A percentile compares a stretch with the other conserved stretches of the same genome.
Evolutionary conservation across 2,329 filamentous ascomycete species (phyloP).

Genomic region (Rhynchosporium graminicola): DNA sequence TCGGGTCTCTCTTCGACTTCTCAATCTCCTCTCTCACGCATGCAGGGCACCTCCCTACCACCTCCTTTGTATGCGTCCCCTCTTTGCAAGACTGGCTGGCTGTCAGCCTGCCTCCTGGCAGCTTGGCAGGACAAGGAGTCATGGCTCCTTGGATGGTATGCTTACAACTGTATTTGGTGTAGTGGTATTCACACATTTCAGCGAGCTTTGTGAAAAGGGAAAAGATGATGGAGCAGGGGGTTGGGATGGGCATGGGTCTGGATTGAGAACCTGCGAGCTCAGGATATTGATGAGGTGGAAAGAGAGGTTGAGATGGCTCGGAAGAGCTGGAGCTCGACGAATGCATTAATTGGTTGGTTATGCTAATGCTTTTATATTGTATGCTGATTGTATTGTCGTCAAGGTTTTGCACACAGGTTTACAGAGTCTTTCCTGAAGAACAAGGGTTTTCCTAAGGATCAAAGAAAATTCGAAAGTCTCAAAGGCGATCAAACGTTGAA

Average conservation of each 20-base stretch:
- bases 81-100: neutral
- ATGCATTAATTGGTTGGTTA: too few species aligned
- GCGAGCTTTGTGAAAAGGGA: neutral
- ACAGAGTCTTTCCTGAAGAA: too few species aligned
- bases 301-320: too few species aligned
- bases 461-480: too few species aligned
- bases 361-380: too few species aligned
- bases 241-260: neutral
- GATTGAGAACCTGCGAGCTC: neutral
- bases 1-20: neutral
- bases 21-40: constrained; percentile 6
- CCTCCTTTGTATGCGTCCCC: neutral
- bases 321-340: too few species aligned
- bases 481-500: too few species aligned
- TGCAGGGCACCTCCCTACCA: neutral
- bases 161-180: neutral
- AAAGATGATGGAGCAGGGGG: neutral
- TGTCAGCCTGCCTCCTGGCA: neutral
- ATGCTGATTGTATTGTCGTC: too few species aligned
- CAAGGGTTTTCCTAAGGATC: too few species aligned
- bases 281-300: too few species aligned
- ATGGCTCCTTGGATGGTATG: neutral
- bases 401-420: too few species aligned
- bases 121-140: neutral
- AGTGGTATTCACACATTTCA: constrained; percentile 10